phyloP scores from a whole-genome alignment of 2,329 filamentous ascomycete species.

The Thelonectria rubi region DNA sequence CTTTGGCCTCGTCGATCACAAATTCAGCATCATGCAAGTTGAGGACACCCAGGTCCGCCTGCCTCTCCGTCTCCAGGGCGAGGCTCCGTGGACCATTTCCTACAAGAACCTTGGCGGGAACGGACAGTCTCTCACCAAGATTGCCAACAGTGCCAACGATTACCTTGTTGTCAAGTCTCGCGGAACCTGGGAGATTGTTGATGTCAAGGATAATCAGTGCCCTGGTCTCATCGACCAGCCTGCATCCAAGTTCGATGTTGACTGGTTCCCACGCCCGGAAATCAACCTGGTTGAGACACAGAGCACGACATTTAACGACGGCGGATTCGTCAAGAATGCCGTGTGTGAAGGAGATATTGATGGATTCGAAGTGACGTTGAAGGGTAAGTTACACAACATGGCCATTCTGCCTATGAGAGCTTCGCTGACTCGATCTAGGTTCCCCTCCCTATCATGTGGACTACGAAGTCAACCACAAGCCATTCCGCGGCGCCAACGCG shows the following conservation, averaged over 20 bases:
- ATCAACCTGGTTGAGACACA: slow-evolving; percentile 73
- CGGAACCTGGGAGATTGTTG: slow-evolving; percentile 82
- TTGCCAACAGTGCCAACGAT: slow-evolving; percentile 70
- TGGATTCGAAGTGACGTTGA: slow-evolving; percentile 81
- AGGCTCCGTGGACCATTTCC: slow-evolving; percentile 82
- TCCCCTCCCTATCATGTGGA: slow-evolving; percentile 83
- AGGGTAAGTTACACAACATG: slow-evolving; percentile 62
- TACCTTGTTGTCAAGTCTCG: slow-evolving; percentile 70
- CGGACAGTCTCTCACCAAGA: slow-evolving; percentile 55
- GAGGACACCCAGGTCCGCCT: slow-evolving; percentile 78
- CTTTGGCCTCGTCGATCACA: slow-evolving; percentile 87
- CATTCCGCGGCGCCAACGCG: slow-evolving; percentile 70
- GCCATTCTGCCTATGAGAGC: not conserved
- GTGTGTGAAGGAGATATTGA: slow-evolving; percentile 97
- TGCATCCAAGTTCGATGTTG: slow-evolving; percentile 79
- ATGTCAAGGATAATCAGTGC: slow-evolving; percentile 81
- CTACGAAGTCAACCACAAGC: slow-evolving; percentile 81
- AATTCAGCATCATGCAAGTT: slow-evolving; percentile 76
- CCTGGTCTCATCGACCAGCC: slow-evolving; percentile 80
- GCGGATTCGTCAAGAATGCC: slow-evolving; percentile 75
- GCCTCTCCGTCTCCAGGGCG: slow-evolving; percentile 85
- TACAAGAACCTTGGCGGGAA: slow-evolving; percentile 74
- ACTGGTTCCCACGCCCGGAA: slow-evolving; percentile 84
- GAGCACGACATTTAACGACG: slow-evolving; percentile 61
- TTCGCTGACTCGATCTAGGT: slow-evolving; percentile 58